Base-by-base conservation (phyloP, 441 rosid genomes). In the Erodium texanum region DNA sequence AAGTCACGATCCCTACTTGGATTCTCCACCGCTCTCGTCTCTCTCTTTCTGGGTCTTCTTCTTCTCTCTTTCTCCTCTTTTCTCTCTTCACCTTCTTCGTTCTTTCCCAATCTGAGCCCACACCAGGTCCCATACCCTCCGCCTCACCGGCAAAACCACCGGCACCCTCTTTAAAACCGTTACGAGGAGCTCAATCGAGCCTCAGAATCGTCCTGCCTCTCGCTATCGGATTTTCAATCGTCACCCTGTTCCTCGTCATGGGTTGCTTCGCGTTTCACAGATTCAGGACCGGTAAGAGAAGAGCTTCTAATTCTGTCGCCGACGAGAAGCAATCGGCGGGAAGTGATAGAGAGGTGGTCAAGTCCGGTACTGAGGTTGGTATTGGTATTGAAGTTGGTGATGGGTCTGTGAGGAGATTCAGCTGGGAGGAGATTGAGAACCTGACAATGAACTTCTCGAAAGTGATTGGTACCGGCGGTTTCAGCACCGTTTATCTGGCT, bases 391-490 rank as follows among this genome's bases (percentile, higher is more conserved):
- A 27, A 4, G 1, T 27, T 27, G 29, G 29, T 1, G 29, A 27
- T 27, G 29, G 29, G 29, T 67, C 71, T 22, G 73, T 68, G 7
- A 83, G 80, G 68, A 77, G 76, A 63, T 89, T 74, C 48, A 78
- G 66, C 10, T 87, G 90, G 96, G 81, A 73, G 1, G 90, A 86
- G 67, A 71, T 92, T 29, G 82, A 78, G 72, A 69, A 58, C 59
- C 66, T 80, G 24, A 86, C 94, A 4, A 38, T 24, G 41, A 78
- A 82, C 73, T 92, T 86, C 79, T 75, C 87, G 6, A 66, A 56
- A n/a, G 66, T 82, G 67, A 82, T 89, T 24, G 97, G 97, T 16
- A 79, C 83, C 0, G 97, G 96, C 12, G 97, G 97, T 50, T 92
- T 87, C 72, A 86, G 97, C 75, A 80, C 77, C 10, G 89, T 92